Evolutionary conservation across 2,329 filamentous ascomycete species (phyloP), one percentile per base, ranked within the genome.

Genomic region (Colletotrichum musae): DNA sequence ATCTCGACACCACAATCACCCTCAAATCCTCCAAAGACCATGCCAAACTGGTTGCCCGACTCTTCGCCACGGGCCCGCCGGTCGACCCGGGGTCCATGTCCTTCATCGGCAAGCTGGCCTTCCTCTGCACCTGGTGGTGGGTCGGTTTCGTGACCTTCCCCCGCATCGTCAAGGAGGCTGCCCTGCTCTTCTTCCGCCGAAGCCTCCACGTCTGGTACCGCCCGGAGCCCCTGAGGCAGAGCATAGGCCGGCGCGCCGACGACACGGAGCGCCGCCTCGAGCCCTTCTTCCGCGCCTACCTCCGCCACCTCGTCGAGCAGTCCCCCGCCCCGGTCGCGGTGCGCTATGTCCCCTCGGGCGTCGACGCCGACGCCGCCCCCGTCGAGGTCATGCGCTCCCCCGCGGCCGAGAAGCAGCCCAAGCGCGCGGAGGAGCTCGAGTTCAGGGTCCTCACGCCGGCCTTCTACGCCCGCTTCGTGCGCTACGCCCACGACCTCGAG

Each of bases 381-480:
- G 26, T 18, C 15, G 81, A 85, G 71, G 73, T 79, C 28, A 81
- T 85, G 71, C 72, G 71, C 21, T 85, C 83, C 5, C 67, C 74
- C 5, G 58, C 72, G 2, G 76, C 77, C 15, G 61, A 68, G 12
- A 59, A 73, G 2, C 61, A 73, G 0, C 61, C 56, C 13, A 58
- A 69, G 3, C 47, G 61, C 2, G 68, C 70, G 3, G 79, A 84
- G 24, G 77, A 84, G 0, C 58, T 92, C 6, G 86, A 87, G 51
- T 80, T 93, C 56, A 86, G 85, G 61, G 81, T 93, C 5, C 77
- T 92, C 21, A 91, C 89, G 0, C 91, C 92, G 1, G 82, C 81
- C 0, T 94, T 94, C 75, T 94, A 94, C 80, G 85, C 87, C 13
- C 86, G 90, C 32, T 89, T 93, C 56, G 83, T 90, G 0, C 84